These are phyloP conservation scores for Dryadomyces quercivorus DNA, from an alignment of 2,329 filamentous ascomycete genomes.

Conservation along the genomic window DNA sequence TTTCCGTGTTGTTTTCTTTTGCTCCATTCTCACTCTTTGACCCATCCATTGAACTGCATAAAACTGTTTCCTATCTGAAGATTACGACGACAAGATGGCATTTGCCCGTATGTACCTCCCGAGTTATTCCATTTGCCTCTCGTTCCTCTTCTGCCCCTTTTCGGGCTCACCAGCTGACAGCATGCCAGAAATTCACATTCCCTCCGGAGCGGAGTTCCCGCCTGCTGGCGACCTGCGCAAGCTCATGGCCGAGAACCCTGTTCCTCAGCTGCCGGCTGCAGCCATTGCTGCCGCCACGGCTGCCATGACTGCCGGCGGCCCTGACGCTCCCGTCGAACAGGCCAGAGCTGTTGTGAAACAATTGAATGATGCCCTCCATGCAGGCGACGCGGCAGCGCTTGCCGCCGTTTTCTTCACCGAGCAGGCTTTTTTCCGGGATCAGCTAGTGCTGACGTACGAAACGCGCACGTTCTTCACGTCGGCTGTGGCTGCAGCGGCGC, in stretches of 20 bases:
- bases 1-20: neutral
- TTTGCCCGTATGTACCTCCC: neutral
- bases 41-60: no score
- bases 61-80: no score
- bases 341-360: neutral
- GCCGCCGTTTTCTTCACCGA: neutral
- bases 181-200: neutral
- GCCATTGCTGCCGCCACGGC: neutral
- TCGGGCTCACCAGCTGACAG: neutral
- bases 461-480: neutral
- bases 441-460: conserved; percentile 1
- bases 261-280: neutral
- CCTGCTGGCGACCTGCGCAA: neutral
- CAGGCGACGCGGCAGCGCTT: neutral
- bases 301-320: neutral
- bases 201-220: neutral
- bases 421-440: conserved; percentile 2
- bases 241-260: conserved; percentile 1
- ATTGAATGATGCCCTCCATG: neutral
- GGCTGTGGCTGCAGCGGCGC: neutral
- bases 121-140: neutral
- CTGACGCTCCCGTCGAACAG: neutral
- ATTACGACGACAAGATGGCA: no score
- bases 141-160: neutral
- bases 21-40: neutral